These are phyloP conservation scores for Trichoderma guizhouense DNA, from an alignment of 2,329 filamentous ascomycete species.

Conservation along the genomic window DNA sequence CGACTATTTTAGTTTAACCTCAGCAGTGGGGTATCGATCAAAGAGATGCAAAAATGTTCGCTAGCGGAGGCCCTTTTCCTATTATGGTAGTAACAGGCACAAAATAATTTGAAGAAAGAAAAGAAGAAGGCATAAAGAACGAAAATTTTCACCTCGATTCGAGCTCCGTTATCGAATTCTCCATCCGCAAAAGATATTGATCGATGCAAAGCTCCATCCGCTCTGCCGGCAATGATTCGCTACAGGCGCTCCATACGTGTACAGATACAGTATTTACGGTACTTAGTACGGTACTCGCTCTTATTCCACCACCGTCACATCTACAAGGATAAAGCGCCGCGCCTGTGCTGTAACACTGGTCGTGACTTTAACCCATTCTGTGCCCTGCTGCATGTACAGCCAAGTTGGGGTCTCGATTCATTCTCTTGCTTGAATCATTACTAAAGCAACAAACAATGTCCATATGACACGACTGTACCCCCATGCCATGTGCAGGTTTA, in stretches of 20 bases:
- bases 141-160: not conserved
- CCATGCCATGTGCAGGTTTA: not conserved
- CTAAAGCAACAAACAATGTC: not conserved
- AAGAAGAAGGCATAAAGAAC: not conserved
- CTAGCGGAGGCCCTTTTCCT: not conserved
- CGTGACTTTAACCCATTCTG: not conserved
- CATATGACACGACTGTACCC: not conserved
- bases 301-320: not conserved
- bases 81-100: not conserved
- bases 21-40: not conserved
- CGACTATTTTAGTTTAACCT: not conserved
- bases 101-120: not conserved
- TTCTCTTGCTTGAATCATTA: not conserved
- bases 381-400: not conserved
- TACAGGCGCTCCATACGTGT: not conserved
- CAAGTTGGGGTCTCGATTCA: not conserved
- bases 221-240: not conserved
- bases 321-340: not conserved
- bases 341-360: not conserved
- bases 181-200: not conserved
- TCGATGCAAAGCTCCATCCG: not conserved
- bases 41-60: not conserved
- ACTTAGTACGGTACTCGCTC: not conserved
- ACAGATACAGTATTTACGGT: not conserved
- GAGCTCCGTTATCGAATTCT: not conserved